Conservation (phyloP, 345 rosid species). For the Rhodamnia rubescens region DNA sequence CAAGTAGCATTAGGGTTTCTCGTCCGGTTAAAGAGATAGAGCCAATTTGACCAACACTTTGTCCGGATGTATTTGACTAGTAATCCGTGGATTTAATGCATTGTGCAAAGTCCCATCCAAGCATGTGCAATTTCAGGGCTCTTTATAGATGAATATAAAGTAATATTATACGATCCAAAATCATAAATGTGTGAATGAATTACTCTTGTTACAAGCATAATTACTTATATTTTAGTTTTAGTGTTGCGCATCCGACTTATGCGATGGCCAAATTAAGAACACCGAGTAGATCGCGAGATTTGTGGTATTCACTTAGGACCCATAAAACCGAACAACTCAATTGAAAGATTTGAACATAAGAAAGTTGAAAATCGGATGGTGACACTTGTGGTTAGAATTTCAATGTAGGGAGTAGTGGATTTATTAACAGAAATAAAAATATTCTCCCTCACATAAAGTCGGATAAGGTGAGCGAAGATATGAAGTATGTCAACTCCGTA, state of each 20-base stretch:
- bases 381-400: neutral
- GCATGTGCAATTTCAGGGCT: neutral
- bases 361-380: neutral
- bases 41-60: neutral
- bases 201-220: neutral
- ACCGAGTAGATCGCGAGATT: neutral
- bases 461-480: neutral
- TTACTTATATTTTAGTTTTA: neutral
- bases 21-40: neutral
- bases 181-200: neutral
- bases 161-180: neutral
- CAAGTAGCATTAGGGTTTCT: neutral
- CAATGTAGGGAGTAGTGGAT: neutral
- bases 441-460: neutral
- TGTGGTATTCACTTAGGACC: neutral
- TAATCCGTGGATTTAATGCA: neutral
- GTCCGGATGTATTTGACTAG: neutral
- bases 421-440: too few relatives aligned
- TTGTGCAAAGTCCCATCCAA: neutral
- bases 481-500: neutral
- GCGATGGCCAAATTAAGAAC: neutral
- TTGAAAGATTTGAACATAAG: neutral
- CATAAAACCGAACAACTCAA: neutral
- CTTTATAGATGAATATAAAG: neutral
- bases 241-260: neutral